phyloP scores from a whole-genome alignment of 1,284 basidiomycete genomes.

The Cutaneotrichosporon sp. region DNA sequence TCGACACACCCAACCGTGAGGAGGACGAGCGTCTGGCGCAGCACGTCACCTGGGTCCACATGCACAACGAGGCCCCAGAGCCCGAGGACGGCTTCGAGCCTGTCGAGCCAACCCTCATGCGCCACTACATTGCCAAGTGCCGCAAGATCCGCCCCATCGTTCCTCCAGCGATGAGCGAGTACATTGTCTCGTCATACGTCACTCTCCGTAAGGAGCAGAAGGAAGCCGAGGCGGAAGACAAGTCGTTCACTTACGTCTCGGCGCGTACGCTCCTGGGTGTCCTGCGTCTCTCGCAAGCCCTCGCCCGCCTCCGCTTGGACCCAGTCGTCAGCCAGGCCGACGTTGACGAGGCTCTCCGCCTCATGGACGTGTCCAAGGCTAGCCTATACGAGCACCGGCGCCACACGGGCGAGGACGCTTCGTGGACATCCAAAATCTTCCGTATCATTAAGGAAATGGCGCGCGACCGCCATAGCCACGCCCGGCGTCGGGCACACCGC shows the following conservation, averaged over 20 bases:
- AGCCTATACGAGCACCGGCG: conserved; percentile 72
- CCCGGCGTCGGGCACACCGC: conserved; percentile 36
- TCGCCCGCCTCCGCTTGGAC: conserved; percentile 83
- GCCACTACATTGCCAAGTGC: conserved; percentile 94
- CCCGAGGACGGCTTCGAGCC: conserved; percentile 70
- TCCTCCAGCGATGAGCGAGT: conserved; percentile 78
- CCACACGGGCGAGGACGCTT: conserved; percentile 60
- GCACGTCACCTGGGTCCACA: conserved; percentile 97
- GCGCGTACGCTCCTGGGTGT: conserved; percentile 92
- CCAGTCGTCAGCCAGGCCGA: conserved; percentile 75
- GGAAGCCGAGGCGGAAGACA: conserved; percentile 82
- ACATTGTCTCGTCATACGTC: conserved; percentile 93
- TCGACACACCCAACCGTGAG: conserved; percentile 90
- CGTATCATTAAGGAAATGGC: conserved; percentile 84
- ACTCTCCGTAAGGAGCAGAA: conserved; percentile 87
- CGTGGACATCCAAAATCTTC: conserved; percentile 75
- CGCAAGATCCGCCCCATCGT: conserved; percentile 83
- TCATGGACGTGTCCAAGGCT: conserved; percentile 96
- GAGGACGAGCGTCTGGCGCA: conserved; percentile 94
- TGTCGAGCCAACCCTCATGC: conserved; percentile 80
- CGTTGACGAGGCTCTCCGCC: conserved; percentile 91
- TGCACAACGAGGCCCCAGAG: conserved; percentile 85
- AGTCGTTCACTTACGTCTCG: conserved; percentile 91
- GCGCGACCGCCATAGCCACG: conserved; percentile 46
- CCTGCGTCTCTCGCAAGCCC: conserved; percentile 87